phyloP scores from a whole-genome alignment of 768 basidiomycete species.

The Tricholoma hemisulphureum region DNA sequence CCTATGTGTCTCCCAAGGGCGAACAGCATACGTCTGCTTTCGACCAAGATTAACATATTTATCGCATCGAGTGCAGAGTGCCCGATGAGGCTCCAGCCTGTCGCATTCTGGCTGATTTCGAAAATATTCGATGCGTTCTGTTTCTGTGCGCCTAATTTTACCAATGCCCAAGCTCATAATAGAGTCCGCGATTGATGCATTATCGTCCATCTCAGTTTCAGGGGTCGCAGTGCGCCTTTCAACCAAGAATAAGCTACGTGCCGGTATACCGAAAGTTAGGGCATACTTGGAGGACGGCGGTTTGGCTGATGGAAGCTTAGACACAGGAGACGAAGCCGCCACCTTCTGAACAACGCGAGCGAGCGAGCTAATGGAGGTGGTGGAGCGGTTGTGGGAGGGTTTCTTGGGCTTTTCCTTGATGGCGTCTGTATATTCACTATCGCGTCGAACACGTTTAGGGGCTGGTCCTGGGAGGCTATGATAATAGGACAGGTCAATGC shows the following conservation, averaged over 20 bases:
- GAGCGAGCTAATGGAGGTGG: constrained; percentile 31
- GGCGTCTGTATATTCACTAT: constrained; percentile 14
- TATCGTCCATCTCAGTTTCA: constrained; percentile 47
- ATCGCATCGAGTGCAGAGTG: constrained; percentile 58
- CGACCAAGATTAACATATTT: constrained; percentile 56
- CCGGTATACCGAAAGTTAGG: too few relatives aligned
- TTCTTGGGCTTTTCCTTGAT: constrained; percentile 23
- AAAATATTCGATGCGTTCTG: constrained; percentile 63
- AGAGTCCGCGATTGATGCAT: constrained; percentile 55
- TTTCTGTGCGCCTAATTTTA: constrained; percentile 53
- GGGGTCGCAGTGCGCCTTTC: constrained; percentile 27
- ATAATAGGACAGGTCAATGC: background rate
- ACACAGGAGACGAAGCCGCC: constrained; percentile 12
- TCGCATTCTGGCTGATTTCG: constrained; percentile 60
- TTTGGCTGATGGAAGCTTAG: constrained; percentile 22
- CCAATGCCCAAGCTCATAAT: constrained; percentile 33
- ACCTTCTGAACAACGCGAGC: constrained; percentile 25
- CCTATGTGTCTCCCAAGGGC: constrained; percentile 62
- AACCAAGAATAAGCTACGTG: background rate
- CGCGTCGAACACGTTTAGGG: constrained; percentile 24
- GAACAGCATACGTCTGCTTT: constrained; percentile 55
- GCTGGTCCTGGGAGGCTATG: constrained; percentile 29
- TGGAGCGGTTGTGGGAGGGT: constrained; percentile 19
- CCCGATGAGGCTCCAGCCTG: constrained; percentile 54
- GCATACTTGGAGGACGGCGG: constrained; percentile 27